These are phyloP conservation scores for Wickerhamomyces xylosicus DNA, from an alignment of 805 yeast genomes.

Conservation along the genomic window DNA sequence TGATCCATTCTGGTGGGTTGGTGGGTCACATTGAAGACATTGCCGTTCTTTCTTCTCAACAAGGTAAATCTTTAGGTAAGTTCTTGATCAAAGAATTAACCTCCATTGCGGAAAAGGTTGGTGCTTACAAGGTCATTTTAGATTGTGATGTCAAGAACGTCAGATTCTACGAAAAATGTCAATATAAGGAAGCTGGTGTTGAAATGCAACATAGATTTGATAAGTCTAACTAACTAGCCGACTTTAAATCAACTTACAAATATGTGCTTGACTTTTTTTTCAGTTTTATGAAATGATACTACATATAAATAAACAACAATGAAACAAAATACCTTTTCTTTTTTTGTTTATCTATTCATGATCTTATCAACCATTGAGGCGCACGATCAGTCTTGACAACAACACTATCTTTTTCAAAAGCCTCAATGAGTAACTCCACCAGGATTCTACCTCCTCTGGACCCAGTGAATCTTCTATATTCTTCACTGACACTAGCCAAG, in stretches of 20 bases:
- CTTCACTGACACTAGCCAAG: constrained; percentile 84
- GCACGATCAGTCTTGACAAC: constrained; percentile 30
- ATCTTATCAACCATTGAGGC: constrained; percentile 34
- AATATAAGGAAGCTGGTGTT: constrained; percentile 51
- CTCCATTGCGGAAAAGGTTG: constrained; percentile 42
- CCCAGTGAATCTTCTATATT: constrained; percentile 89
- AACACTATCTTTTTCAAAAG: constrained; percentile 40
- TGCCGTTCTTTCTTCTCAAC: constrained; percentile 63
- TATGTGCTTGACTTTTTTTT: no score
- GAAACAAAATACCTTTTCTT: no score
- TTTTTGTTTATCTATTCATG: background rate
- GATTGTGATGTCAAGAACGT: constrained; percentile 83
- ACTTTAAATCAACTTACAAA: background rate
- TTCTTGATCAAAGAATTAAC: constrained; percentile 53
- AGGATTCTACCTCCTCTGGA: constrained; percentile 84
- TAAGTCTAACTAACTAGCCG: background rate
- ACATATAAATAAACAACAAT: no score
- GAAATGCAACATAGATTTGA: constrained; percentile 52
- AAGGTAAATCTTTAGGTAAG: constrained; percentile 76
- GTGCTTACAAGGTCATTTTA: constrained; percentile 82
- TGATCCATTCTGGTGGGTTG: constrained; percentile 73
- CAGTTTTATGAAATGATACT: background rate
- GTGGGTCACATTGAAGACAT: constrained; percentile 96
- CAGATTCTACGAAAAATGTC: constrained; percentile 85
- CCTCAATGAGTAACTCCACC: constrained; percentile 84